phyloP scores from a whole-genome alignment of 352 stramenopile species.

The Phytophthora pluvialis region DNA sequence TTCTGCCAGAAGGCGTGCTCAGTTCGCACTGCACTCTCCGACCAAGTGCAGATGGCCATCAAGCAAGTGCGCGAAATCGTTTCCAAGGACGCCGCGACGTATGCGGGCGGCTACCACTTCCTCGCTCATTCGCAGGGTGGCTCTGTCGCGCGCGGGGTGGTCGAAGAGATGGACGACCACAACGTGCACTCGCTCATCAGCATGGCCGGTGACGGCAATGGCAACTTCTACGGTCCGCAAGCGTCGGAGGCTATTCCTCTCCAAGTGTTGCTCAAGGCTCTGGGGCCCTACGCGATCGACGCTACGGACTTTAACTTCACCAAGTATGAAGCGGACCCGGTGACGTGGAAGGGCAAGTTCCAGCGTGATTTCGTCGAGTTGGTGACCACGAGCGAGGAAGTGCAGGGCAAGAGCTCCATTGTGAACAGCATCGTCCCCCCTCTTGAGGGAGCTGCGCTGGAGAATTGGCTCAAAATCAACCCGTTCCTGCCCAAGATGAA shows the following conservation, averaged over 20 bases:
- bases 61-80: slow-evolving; percentile 44
- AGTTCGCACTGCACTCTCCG: slow-evolving; percentile 31
- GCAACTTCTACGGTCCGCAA: slow-evolving; percentile 61
- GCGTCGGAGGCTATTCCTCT: slow-evolving; percentile 37
- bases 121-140: slow-evolving; percentile 58
- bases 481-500: slow-evolving; percentile 49
- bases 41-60: slow-evolving; percentile 56
- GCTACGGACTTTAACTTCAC: slow-evolving; percentile 43
- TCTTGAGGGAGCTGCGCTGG: slow-evolving; percentile 19
- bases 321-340: slow-evolving; percentile 33
- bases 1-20: slow-evolving; percentile 60
- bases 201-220: slow-evolving; percentile 51
- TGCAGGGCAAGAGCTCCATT: slow-evolving; percentile 42
- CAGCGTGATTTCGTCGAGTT: slow-evolving; percentile 47
- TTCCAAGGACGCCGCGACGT: slow-evolving; percentile 30
- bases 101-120: slow-evolving; percentile 60
- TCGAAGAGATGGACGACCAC: slow-evolving; percentile 69
- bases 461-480: slow-evolving; percentile 45
- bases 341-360: slow-evolving; percentile 43
- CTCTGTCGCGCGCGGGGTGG: slow-evolving; percentile 46
- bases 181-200: slow-evolving; percentile 55
- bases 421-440: slow-evolving; percentile 43
- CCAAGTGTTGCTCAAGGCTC: slow-evolving; percentile 39
- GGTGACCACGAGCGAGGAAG: slow-evolving; percentile 22
- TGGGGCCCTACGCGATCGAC: slow-evolving; percentile 43